A percentile compares a stretch with the other conserved stretches of the same genome.
phyloP scores from a whole-genome alignment of 148 eudicot species.

The Camellia japonica region DNA sequence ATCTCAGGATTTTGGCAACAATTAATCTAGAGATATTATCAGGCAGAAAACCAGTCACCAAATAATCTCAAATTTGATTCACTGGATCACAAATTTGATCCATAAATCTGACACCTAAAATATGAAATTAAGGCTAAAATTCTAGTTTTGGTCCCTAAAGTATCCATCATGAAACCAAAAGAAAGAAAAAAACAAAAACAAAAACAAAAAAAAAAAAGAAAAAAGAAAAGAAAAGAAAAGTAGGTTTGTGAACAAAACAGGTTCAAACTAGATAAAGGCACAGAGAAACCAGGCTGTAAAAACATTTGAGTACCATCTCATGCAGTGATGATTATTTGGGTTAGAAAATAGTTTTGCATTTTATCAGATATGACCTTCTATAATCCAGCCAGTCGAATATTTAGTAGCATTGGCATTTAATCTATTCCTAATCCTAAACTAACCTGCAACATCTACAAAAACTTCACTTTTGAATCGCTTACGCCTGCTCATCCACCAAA shows the following conservation, averaged over 20 bases:
- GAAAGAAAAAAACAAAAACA: too few species aligned
- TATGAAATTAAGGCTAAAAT: conserved; percentile 1
- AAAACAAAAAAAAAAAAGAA: too few species aligned
- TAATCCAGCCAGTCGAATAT: not conserved
- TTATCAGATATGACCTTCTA: not conserved
- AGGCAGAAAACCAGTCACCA: not conserved
- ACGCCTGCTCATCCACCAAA: conserved; percentile 53
- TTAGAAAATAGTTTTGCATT: not conserved
- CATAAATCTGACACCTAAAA: too few species aligned
- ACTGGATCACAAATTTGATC: too few species aligned
- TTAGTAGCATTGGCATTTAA: not conserved
- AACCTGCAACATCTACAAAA: conserved; percentile 94
- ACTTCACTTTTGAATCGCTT: conserved; percentile 67
- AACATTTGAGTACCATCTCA: not conserved
- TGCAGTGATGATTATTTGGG: not conserved
- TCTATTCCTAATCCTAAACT: conserved; percentile 12
- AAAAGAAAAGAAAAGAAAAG: not conserved
- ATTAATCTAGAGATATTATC: not conserved
- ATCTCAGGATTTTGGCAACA: not conserved
- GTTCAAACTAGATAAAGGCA: not conserved
- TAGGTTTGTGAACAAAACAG: not conserved
- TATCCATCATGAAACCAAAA: not conserved
- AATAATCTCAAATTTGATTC: not conserved
- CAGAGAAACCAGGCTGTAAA: not conserved
- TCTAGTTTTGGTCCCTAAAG: not conserved